Base-by-base conservation (phyloP, 148 eudicot genomes). In the Talinum fruticosum region DNA sequence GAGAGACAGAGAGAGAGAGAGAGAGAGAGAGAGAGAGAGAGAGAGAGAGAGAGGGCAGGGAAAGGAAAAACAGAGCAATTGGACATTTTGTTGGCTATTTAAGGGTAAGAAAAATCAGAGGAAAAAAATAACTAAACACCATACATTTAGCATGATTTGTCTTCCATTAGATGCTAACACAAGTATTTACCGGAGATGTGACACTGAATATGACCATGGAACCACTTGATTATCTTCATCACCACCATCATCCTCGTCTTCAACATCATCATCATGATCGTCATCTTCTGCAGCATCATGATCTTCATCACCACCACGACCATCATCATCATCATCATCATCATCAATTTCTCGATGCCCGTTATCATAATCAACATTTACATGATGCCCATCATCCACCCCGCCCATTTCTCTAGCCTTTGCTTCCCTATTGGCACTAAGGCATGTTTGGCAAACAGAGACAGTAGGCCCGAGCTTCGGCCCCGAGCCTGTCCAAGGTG, bases 211-310 rank as follows among this genome's bases (percentile, higher is more conserved):
- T 49, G 79, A 75, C 76, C 76, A 79, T 64, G 85, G 85, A 53
- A 83, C 85, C n/a, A 83, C 82, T 83, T 83, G 85, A 66, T 79
- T 79, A 33, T 83, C 85, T 19, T 79, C 84, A 54, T 78, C 81
- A 67, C 77, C 83, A 3, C 71, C 79, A 29, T 62, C 59, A 0
- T 71, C 75, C n/a, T 47, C 69, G n/a, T 59, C 62, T 41, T 41
- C 49, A 15, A 67, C 24, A 33, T 73, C n/a, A 12, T 61, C 69
- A 16, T 47, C 78, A 67, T 64, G 69, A 1, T 79, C 78, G 15
- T n/a, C 79, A 7, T 70, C 69, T 10, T 57, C 70, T 1, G 4
- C 75, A 30, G 44, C 71, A 61, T 33, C 73, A 16, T 76, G 66
- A 1, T 77, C 76, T 2, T 69, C 54, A 1, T 59, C 75, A 19